Conservation (phyloP, 2,329 filamentous ascomycete genomes). For the Colletotrichum acutatum region DNA sequence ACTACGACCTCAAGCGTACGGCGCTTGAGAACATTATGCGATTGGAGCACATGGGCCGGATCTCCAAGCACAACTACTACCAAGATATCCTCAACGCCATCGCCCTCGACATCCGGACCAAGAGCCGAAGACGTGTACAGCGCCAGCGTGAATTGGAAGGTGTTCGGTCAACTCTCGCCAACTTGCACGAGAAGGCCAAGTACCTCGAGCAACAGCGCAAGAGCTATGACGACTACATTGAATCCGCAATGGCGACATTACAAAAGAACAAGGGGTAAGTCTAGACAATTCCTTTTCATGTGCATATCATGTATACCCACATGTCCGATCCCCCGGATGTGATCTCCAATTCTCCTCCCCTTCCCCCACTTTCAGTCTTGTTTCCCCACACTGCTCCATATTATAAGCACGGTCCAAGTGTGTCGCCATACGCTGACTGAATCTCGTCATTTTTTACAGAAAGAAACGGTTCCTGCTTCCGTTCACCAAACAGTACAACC, state of each 20-base stretch:
- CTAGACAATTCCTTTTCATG: not conserved
- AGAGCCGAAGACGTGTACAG: constrained; percentile 92
- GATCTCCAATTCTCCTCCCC: not conserved
- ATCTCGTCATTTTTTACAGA: constrained; percentile 51
- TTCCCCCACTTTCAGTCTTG: no score
- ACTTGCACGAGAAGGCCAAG: constrained; percentile 85
- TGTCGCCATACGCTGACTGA: constrained; percentile 38
- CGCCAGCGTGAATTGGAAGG: constrained; percentile 90
- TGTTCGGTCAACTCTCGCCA: constrained; percentile 78
- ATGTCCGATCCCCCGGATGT: constrained; percentile 5
- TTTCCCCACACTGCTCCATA: constrained; percentile 1
- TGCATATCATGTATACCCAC: not conserved
- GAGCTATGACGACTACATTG: constrained; percentile 99
- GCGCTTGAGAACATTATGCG: constrained; percentile 94
- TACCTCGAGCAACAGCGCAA: constrained; percentile 96
- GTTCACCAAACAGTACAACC: constrained; percentile 98
- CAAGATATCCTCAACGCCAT: constrained; percentile 99
- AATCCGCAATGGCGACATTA: constrained; percentile 96
- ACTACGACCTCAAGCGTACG: constrained; percentile 91
- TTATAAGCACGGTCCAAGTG: constrained; percentile 33
- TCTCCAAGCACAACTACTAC: constrained; percentile 91
- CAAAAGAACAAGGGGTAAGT: constrained; percentile 93
- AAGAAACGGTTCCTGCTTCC: constrained; percentile 95
- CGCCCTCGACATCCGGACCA: constrained; percentile 94
- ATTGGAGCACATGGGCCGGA: constrained; percentile 87